Evolutionary conservation across 352 stramenopile species (phyloP), one percentile per base, ranked within the genome.

Genomic region (Phytopythium montanum): DNA sequence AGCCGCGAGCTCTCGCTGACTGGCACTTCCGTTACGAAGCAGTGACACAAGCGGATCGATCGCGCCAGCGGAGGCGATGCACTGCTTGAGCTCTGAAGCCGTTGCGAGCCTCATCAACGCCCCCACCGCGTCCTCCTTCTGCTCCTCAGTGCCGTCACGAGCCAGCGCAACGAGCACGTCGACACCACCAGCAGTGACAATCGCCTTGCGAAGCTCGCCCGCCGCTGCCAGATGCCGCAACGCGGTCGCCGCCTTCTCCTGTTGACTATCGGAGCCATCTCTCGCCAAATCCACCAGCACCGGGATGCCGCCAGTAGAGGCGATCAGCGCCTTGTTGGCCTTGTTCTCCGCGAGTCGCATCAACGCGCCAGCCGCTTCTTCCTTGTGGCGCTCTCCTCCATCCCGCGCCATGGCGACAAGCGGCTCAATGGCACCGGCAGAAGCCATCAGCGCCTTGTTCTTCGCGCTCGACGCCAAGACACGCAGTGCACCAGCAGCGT

Each of bases 211-310:
- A 19, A 42, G 41, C 12, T 41, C 49, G 12, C n/a, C 6, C 2
- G 29, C 25, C 0, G 8, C 16, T 2, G 53, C 53, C 21, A 59
- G 53, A 31, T 49, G 41, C 28, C 38, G 36, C 19, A 59, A 36
- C n/a, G 53, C 53, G 3, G 3, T 18, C 19, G 39, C 39, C 19
- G 53, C 53, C n/a, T 50, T 59, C 41, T 50, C 34, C 26, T 59
- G 50, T 8, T 51, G 53, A 14, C 21, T 39, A 19, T 39, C 54
- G 2, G 31, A 38, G 18, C 54, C 41, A 21, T 59, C 41, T 6
- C 14, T 7, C 7, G 21, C 54, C 0, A 39, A 12, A 1, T 16
- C 8, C 8, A 59, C 41, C 36, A 59, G 26, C 26, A n/a, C 21
- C 9, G 39, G 10, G 12, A 52, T 52, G 1, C 54, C 54, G 5